These are phyloP conservation scores for Lasiosphaeris hirsuta DNA, from an alignment of 495 filamentous ascomycete species.

Conservation along the genomic window DNA sequence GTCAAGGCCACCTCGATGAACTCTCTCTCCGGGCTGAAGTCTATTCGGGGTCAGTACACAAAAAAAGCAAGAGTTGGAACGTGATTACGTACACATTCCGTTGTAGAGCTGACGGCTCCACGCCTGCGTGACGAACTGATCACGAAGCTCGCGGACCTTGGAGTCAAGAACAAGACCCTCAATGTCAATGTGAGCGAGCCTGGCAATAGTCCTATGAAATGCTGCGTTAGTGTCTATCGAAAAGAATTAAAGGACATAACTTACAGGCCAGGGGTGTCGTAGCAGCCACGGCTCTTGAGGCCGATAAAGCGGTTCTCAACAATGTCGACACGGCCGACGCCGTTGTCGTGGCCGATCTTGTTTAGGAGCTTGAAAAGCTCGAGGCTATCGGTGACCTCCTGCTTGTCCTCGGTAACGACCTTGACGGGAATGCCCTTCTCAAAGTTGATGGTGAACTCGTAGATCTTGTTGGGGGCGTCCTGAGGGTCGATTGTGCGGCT, in stretches of 20 bases:
- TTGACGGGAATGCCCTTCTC: constrained; percentile 82
- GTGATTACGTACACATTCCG: constrained; percentile 67
- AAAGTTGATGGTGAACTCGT: constrained; percentile 76
- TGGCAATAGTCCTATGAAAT: constrained; percentile 54
- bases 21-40: constrained; percentile 76
- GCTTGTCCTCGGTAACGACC: constrained; percentile 54
- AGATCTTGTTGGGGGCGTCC: constrained; percentile 70
- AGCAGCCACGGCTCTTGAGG: constrained; percentile 86
- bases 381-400: constrained; percentile 66
- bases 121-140: constrained; percentile 74
- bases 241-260: constrained; percentile 35
- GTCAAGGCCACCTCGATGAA: constrained; percentile 64
- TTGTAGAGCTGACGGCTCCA: constrained; percentile 79
- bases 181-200: constrained; percentile 74
- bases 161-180: constrained; percentile 84
- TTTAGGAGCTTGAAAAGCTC: constrained; percentile 80
- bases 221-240: constrained; percentile 28
- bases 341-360: constrained; percentile 69
- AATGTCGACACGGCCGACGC: constrained; percentile 87
- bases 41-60: not conserved
- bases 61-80: constrained; percentile 58
- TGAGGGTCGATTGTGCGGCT: constrained; percentile 66
- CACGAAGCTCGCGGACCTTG: constrained; percentile 79
- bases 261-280: constrained; percentile 62
- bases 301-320: constrained; percentile 59